Base-by-base conservation (phyloP, 2,329 filamentous ascomycete genomes). In the Trichoderma arundinaceum region DNA sequence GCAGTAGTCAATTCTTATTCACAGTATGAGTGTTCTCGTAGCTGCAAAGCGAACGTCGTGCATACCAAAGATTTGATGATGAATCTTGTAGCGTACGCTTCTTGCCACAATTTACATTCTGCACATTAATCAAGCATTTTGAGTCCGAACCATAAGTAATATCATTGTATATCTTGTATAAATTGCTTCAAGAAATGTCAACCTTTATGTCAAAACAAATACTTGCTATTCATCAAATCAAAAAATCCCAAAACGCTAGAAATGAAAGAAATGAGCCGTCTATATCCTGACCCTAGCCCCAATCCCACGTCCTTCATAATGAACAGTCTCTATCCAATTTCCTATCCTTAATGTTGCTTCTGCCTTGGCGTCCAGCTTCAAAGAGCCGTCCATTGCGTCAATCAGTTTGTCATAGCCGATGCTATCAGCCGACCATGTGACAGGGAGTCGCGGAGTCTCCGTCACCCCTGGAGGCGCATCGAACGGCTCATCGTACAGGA, bases 401-500 rank as follows among this genome's bases (percentile, higher is more conserved):
- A 83, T 86, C 13, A 98, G 82, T 60, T 91, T 92, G 46, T 92
- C 92, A 71, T 94, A 96, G 2, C 94, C 95, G 10, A 96, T 87
- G 13, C 88, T 88, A 13, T 87, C 88, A 17, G 92, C 74, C 39
- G 87, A 88, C 90, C 94, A 94, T 46, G 90, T 83, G 0, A 98
- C 94, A 0, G 94, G 94, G 48, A 99, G 75, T 65, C 85, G 85
- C 0, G 94, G 94, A 0, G 90, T 92, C 64, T 85, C 79, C 1
- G 89, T 91, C 1, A 86, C 75, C 0, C 93, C 92, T 0, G 94
- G 92, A 0, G 90, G 89, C 1, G 93, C 90, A 2, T 87, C 85
- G 72, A 98, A 94, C 0, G 91, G 87, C 15, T 87, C 75, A 44
- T 89, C 83, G 74, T 95, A 92, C 28, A 90, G 71, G 66, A 98